phyloP scores from a whole-genome alignment of 139 green algal species.

The Picochlorum sp. region DNA sequence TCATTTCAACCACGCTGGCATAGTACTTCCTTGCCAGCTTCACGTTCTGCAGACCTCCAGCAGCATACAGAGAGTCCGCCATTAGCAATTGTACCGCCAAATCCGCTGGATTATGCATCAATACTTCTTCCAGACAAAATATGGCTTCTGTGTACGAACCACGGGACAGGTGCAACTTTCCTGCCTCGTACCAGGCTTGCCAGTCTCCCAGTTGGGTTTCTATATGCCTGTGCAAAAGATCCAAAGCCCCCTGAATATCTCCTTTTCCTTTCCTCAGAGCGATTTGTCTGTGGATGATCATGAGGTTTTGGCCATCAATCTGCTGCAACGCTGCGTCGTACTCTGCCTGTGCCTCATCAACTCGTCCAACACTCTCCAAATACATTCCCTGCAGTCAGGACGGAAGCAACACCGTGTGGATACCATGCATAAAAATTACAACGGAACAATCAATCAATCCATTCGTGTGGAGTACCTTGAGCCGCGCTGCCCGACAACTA shows the following conservation, averaged over 20 bases:
- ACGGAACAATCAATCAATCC: neutral
- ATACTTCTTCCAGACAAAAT: conserved; percentile 79
- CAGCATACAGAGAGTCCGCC: conserved; percentile 69
- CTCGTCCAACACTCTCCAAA: conserved; percentile 42
- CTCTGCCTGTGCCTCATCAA: conserved; percentile 34
- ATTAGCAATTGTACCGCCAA: conserved; percentile 46
- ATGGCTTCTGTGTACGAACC: conserved; percentile 61
- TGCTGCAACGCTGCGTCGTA: conserved; percentile 49
- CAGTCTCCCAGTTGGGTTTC: conserved; percentile 52
- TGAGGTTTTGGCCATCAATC: conserved; percentile 38
- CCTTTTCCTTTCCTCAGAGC: conserved; percentile 45
- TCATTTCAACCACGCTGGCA: conserved; percentile 53
- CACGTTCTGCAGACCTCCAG: conserved; percentile 40
- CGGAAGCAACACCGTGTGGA: neutral
- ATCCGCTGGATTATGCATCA: conserved; percentile 53
- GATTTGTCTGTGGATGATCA: conserved; percentile 58
- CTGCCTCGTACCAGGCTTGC: conserved; percentile 76
- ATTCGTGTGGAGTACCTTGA: conserved; percentile 32
- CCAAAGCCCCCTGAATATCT: conserved; percentile 40
- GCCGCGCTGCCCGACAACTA: conserved; percentile 43
- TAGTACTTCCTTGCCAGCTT: conserved; percentile 60
- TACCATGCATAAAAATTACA: neutral
- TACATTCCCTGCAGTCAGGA: conserved; percentile 42
- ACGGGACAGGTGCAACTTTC: conserved; percentile 69
- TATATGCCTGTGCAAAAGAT: conserved; percentile 58